Evolutionary conservation across 2,329 filamentous ascomycete species (phyloP), one percentile per base, ranked within the genome.

Genomic region (Aspergillus tubingensis): DNA sequence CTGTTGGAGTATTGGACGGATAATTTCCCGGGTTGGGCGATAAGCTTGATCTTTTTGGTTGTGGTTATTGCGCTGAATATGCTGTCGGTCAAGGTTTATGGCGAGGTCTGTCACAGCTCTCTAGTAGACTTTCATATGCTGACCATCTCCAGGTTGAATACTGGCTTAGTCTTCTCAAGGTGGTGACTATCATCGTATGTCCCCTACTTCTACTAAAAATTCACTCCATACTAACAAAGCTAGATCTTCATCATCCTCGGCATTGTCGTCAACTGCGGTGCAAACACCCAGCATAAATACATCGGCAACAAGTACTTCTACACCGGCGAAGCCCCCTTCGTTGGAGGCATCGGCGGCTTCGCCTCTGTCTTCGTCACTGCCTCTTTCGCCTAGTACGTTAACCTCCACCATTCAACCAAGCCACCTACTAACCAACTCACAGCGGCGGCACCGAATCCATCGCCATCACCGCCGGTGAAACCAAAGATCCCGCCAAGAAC

Each of bases 391-490:
- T 88, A 78, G 81, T 77, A 74, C 39, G 71, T 65, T 49, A 11
- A 21, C 21, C 43, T 15, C 5, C 4, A 30, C 17, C 17, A 19
- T 19, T 19, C 17, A 19, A 19, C 1, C 17, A 19, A 19, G n/a
- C n/a, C n/a, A n/a, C n/a, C n/a, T 19, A 70, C 58, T 54, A 23
- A 59, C 7, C 7, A 25, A 4, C 3, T 11, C 21, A 19, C 53
- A 55, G 79, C 60, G 83, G 83, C 36, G 87, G 86, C 55, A 88
- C 85, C 2, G 86, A 88, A 71, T 85, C 82, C 36, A 87, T 89
- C 52, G 86, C 85, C 54, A 86, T 89, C 59, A 88, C 87, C 0
- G 86, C 86, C 1, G 86, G 86, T 47, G 87, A 89, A 71, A 88
- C 87, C 2, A 85, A 83, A 65, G 81, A 88, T 65, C 87, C 87